A percentile compares a stretch with the other conserved stretches of the same genome.
Evolutionary conservation across 331 rosid genomes (phyloP).

Genomic region (Erythrophleum ivorense): DNA sequence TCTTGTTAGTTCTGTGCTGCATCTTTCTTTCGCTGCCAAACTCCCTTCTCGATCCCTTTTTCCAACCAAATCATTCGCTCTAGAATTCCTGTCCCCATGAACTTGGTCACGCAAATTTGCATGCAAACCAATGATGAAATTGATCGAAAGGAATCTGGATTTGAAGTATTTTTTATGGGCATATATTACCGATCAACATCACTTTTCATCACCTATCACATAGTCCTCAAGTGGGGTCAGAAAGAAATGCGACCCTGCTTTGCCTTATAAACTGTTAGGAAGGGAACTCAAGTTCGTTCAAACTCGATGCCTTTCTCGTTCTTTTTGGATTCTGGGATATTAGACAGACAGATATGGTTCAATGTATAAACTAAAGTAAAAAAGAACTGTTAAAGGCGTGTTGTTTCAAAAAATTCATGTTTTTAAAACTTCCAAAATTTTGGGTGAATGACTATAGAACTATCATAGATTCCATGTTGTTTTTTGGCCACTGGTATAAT

Average conservation of each 20-base stretch:
- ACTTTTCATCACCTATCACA: not conserved
- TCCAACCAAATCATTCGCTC: slow-evolving; percentile 63
- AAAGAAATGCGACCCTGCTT: slow-evolving; percentile 1
- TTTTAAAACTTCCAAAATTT: not conserved
- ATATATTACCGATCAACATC: not conserved
- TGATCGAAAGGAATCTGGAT: slow-evolving; percentile 39
- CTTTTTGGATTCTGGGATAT: slow-evolving; percentile 23
- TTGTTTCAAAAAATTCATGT: not conserved
- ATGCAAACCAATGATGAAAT: slow-evolving; percentile 61
- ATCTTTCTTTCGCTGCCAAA: slow-evolving; percentile 51
- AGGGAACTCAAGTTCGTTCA: slow-evolving; percentile 30
- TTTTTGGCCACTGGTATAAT: not conserved
- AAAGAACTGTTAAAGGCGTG: not conserved
- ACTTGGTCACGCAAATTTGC: slow-evolving; percentile 71
- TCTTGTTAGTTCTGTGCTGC: slow-evolving; percentile 35
- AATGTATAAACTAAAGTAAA: not conserved
- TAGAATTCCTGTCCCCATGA: slow-evolving; percentile 87
- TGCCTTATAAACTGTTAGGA: slow-evolving; percentile 21
- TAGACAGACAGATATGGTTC: slow-evolving; percentile 1
- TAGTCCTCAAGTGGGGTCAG: slow-evolving; percentile 29
- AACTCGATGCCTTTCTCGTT: slow-evolving; percentile 31
- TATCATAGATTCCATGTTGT: not conserved
- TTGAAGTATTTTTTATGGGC: not conserved
- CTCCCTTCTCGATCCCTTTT: slow-evolving; percentile 45
- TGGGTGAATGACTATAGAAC: not conserved